Percentiles rank a stretch among this genome's conserved stretches.
Evolutionary conservation across 176 grass and related monocot genomes (phyloP).

Genomic region (Tillandsia leiboldiana): DNA sequence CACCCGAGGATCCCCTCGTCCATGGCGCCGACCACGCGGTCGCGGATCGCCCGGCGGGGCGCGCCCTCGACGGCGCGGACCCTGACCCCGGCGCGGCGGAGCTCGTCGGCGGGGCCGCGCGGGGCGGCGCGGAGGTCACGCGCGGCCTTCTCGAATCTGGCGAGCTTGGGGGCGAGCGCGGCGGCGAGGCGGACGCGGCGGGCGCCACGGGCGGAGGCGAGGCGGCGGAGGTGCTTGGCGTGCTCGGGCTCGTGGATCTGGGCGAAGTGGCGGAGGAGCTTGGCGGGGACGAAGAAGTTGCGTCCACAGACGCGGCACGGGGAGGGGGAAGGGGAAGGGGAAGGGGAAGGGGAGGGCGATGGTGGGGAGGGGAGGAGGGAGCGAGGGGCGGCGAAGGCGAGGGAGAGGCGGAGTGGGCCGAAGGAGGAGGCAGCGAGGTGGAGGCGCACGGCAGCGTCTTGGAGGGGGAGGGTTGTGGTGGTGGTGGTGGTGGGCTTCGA

Average conservation of each 20-base stretch:
- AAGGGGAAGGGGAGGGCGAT: neutral
- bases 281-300: conserved; percentile 23
- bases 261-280: conserved; percentile 37
- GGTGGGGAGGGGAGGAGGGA: conserved; percentile 24
- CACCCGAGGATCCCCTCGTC: conserved; percentile 32
- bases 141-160: conserved; percentile 59
- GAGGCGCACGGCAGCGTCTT: conserved; percentile 47
- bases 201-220: conserved; percentile 35
- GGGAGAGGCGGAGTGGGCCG: conserved; percentile 33
- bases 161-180: conserved; percentile 48
- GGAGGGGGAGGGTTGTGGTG: conserved; percentile 26
- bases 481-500: conserved; percentile 29
- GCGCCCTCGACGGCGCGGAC: conserved; percentile 18
- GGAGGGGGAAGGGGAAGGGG: neutral
- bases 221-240: conserved; percentile 31
- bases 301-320: conserved; percentile 38
- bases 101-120: conserved; percentile 35
- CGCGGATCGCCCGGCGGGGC: conserved; percentile 19
- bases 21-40: conserved; percentile 37
- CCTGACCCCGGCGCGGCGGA: conserved; percentile 28
- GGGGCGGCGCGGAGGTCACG: conserved; percentile 30
- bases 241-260: conserved; percentile 28
- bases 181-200: conserved; percentile 40
- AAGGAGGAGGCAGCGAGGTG: conserved; percentile 41
- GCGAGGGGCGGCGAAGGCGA: conserved; percentile 30